Evolutionary conservation across 805 yeast species (phyloP).

Genomic region (Saccharomycopsis guyanensis): DNA sequence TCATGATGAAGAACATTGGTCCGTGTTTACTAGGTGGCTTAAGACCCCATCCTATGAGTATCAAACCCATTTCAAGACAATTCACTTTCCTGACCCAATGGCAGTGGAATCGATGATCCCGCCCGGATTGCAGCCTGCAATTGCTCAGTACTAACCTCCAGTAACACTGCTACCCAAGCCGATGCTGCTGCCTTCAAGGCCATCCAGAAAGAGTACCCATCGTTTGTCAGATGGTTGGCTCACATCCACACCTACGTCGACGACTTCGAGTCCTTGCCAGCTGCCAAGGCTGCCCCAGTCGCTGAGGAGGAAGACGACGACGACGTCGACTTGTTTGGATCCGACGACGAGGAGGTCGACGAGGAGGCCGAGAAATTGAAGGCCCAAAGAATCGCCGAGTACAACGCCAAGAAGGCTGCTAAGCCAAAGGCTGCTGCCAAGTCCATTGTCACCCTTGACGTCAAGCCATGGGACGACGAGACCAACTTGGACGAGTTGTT

Average conservation of each 20-base stretch:
- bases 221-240: conserved; percentile 97
- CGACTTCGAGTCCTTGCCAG: conserved; percentile 77
- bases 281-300: conserved; percentile 43
- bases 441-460: conserved; percentile 92
- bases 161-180: conserved; percentile 89
- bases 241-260: conserved; percentile 91
- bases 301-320: conserved; percentile 73
- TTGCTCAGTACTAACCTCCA: conserved; percentile 26
- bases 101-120: background rate
- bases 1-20: conserved; percentile 76
- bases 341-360: conserved; percentile 85
- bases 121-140: no score
- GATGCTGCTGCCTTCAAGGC: conserved; percentile 93
- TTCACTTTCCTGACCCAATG: conserved; percentile 35
- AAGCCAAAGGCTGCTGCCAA: conserved; percentile 99
- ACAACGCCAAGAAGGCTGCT: conserved; percentile 94
- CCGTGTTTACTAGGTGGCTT: conserved; percentile 97
- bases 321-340: conserved; percentile 90
- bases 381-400: conserved; percentile 96
- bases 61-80: conserved; percentile 42
- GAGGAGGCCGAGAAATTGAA: conserved; percentile 96
- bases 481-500: conserved; percentile 87
- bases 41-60: conserved; percentile 95
- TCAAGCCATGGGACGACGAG: conserved; percentile 99
- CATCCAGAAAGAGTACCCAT: conserved; percentile 86